phyloP scores from a whole-genome alignment of 225 moss, liverwort and hornwort species.

The Bryum argenteum region DNA sequence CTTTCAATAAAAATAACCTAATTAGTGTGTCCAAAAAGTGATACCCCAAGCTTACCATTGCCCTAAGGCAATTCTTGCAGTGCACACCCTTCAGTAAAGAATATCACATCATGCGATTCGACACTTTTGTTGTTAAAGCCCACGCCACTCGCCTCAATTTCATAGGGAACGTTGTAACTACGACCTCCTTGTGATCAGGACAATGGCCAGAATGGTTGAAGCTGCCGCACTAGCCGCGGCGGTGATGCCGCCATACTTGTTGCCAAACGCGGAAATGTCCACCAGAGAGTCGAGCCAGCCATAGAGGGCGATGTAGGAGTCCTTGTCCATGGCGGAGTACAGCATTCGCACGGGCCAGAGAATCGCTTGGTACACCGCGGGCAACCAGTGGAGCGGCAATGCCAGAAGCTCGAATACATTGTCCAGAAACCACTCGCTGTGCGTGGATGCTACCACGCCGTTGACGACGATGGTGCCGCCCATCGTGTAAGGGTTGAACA shows the following conservation, averaged over 20 bases:
- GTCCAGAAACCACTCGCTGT: constrained; percentile 54
- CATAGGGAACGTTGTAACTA: too few species aligned
- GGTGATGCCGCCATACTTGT: constrained; percentile 9
- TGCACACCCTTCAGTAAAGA: too few species aligned
- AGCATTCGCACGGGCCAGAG: constrained; percentile 32
- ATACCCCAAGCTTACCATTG: too few species aligned
- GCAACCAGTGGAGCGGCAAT: constrained; percentile 25
- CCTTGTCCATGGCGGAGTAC: constrained; percentile 21
- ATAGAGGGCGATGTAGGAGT: constrained; percentile 16
- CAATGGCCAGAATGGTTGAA: background rate
- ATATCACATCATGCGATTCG: too few species aligned
- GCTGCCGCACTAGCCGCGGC: background rate
- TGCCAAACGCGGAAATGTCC: background rate
- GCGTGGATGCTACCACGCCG: constrained; percentile 37
- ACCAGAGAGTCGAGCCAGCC: constrained; percentile 12
- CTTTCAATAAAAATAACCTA: too few species aligned
- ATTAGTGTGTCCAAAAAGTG: too few species aligned
- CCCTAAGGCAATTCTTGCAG: too few species aligned
- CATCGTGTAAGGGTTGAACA: constrained; percentile 46
- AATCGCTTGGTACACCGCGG: constrained; percentile 23
- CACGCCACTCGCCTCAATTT: too few species aligned
- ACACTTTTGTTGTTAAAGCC: too few species aligned
- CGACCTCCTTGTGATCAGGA: too few species aligned
- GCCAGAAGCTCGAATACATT: constrained; percentile 20
- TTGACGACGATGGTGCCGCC: constrained; percentile 42